A percentile compares a stretch with the other conserved stretches of the same genome.
phyloP scores from a whole-genome alignment of 768 basidiomycete genomes.

The Cyclocybe cylindracea region DNA sequence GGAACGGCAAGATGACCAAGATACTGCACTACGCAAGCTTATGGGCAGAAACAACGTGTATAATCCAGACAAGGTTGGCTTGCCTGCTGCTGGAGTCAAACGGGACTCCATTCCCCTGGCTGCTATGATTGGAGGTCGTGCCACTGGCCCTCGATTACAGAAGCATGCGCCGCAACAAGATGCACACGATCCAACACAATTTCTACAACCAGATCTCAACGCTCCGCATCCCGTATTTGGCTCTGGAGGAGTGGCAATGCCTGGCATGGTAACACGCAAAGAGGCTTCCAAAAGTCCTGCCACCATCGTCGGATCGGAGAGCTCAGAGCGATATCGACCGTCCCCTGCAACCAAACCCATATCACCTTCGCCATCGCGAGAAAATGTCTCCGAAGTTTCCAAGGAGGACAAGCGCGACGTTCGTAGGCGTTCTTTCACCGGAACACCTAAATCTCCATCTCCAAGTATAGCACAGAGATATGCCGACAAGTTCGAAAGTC shows the following conservation, averaged over 20 bases:
- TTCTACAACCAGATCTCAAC: constrained; percentile 57
- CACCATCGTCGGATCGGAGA: constrained; percentile 17
- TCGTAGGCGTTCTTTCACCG: constrained; percentile 12
- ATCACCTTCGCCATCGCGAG: constrained; percentile 2
- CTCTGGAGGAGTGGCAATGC: constrained; percentile 72
- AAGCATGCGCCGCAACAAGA: constrained; percentile 74
- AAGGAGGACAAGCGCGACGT: constrained; percentile 2
- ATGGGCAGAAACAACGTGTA: constrained; percentile 35
- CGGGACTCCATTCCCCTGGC: constrained; percentile 69
- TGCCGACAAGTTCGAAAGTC: constrained; percentile 7
- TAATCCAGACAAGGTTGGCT: constrained; percentile 22
- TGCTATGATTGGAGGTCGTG: constrained; percentile 79
- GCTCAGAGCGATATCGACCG: constrained; percentile 24
- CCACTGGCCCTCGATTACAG: constrained; percentile 73
- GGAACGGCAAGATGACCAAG: constrained; percentile 44
- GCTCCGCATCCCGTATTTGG: constrained; percentile 79
- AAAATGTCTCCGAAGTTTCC: constrained; percentile 2
- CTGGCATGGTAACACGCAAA: constrained; percentile 52
- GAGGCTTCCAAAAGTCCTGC: constrained; percentile 11
- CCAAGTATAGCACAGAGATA: constrained; percentile 5
- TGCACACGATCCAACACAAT: constrained; percentile 63
- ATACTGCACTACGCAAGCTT: constrained; percentile 48
- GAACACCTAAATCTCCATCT: constrained; percentile 9
- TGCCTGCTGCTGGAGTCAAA: constrained; percentile 15
- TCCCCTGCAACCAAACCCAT: constrained; percentile 11